Evolutionary conservation across 2,329 filamentous ascomycete species (phyloP).

Genomic region (Neofusicoccum kwambonambiense): DNA sequence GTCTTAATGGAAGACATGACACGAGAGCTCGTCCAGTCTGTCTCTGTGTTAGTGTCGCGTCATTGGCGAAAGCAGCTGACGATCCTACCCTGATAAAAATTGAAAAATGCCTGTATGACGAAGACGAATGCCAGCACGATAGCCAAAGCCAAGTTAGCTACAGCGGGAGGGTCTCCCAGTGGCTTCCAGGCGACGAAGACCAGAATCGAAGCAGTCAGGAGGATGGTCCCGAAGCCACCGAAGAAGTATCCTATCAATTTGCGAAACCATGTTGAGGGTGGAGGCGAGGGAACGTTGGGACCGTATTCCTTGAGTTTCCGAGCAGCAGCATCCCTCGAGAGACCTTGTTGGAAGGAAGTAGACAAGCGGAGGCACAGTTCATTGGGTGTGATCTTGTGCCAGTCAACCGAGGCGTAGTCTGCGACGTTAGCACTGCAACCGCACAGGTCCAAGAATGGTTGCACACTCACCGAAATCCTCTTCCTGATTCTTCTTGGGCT

Average conservation of each 20-base stretch:
- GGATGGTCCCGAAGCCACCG: slow-evolving; percentile 71
- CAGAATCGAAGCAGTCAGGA: slow-evolving; percentile 66
- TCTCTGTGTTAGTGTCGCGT: slow-evolving; percentile 51
- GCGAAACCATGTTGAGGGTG: slow-evolving; percentile 59
- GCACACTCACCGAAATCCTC: slow-evolving; percentile 31
- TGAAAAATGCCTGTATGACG: slow-evolving; percentile 53
- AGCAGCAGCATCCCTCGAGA: slow-evolving; percentile 59
- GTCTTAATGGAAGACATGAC: slow-evolving; percentile 79
- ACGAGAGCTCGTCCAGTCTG: slow-evolving; percentile 70
- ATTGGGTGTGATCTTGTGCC: slow-evolving; percentile 61
- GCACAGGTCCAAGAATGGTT: slow-evolving; percentile 20
- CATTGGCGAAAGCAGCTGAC: slow-evolving; percentile 36
- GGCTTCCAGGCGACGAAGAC: slow-evolving; percentile 78
- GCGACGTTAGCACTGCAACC: slow-evolving; percentile 1
- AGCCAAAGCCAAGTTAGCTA: slow-evolving; percentile 69
- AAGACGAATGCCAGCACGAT: slow-evolving; percentile 73
- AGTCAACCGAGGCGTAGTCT: slow-evolving; percentile 58
- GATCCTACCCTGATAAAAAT: slow-evolving; percentile 52
- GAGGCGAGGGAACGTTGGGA: slow-evolving; percentile 64
- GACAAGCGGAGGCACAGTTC: slow-evolving; percentile 61
- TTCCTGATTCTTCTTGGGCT: slow-evolving; percentile 34
- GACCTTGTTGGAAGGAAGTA: slow-evolving; percentile 56
- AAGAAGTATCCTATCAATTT: slow-evolving; percentile 70
- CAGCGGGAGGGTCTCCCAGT: slow-evolving; percentile 67
- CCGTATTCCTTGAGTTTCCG: slow-evolving; percentile 61